Evolutionary conservation across 2,329 filamentous ascomycete genomes (phyloP).

Genomic region (Penicillium sumatraense): DNA sequence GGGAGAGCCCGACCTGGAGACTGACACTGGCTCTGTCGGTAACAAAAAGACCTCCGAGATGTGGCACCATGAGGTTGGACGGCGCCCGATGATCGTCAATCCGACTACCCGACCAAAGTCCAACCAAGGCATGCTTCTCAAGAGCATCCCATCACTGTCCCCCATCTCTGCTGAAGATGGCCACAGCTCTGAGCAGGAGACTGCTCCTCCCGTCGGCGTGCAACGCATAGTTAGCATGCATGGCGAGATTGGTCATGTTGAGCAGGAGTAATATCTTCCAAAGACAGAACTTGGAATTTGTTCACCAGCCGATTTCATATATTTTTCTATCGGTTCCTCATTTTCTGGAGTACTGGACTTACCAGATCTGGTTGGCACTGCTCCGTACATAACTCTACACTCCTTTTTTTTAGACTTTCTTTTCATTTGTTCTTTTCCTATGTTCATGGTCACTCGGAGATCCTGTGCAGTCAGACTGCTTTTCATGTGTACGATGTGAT

Average conservation of each 20-base stretch:
- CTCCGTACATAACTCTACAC: conserved; percentile 19
- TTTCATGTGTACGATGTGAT: conserved; percentile 13
- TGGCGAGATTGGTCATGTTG: conserved; percentile 24
- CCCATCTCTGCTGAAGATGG: conserved; percentile 40
- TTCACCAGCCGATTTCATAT: not conserved
- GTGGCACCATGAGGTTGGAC: conserved; percentile 58
- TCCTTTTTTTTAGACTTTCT: conserved; percentile 35
- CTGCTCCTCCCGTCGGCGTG: conserved; percentile 38
- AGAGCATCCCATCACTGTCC: conserved; percentile 50
- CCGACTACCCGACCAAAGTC: conserved; percentile 63
- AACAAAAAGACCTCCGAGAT: conserved; percentile 43
- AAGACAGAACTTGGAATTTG: not conserved
- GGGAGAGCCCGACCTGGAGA: conserved; percentile 59
- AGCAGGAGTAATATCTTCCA: conserved; percentile 3
- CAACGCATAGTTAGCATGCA: conserved; percentile 60
- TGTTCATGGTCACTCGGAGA: conserved; percentile 9
- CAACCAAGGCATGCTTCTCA: conserved; percentile 63
- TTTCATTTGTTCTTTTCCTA: conserved; percentile 25
- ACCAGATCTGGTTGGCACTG: not conserved
- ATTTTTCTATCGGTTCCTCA: not conserved
- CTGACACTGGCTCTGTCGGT: conserved; percentile 25
- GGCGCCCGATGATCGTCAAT: conserved; percentile 69
- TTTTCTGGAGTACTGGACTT: not conserved
- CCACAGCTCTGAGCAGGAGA: conserved; percentile 37
- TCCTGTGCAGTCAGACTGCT: conserved; percentile 6